These are phyloP conservation scores for Russula sp. DNA, from an alignment of 768 basidiomycete genomes.

Conservation along the genomic window DNA sequence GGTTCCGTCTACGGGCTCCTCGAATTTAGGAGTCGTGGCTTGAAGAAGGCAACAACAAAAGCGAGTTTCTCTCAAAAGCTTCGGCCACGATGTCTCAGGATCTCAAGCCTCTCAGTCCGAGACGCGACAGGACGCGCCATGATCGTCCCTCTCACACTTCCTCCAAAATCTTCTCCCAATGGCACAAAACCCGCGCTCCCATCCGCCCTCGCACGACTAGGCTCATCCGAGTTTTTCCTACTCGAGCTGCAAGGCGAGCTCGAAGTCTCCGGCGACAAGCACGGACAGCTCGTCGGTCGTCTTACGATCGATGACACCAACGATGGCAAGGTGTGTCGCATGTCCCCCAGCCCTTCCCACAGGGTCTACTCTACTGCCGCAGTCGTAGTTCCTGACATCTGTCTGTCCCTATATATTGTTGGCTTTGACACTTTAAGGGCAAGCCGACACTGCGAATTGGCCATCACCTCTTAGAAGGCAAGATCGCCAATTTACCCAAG, in stretches of 20 bases:
- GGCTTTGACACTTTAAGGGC: too few relatives aligned
- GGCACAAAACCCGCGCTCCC: conserved; percentile 43
- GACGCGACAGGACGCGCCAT: conserved; percentile 42
- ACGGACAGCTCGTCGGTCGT: conserved; percentile 73
- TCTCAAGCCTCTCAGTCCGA: too few relatives aligned
- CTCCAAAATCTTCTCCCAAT: conserved; percentile 37
- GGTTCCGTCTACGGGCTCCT: too few relatives aligned
- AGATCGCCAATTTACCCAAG: conserved; percentile 68
- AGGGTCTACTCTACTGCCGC: too few relatives aligned
- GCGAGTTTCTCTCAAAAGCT: too few relatives aligned
- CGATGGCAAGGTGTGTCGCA: conserved; percentile 41
- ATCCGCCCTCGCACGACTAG: conserved; percentile 63
- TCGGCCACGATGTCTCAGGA: too few relatives aligned
- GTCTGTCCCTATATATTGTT: too few relatives aligned
- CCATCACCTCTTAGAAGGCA: conserved; percentile 88
- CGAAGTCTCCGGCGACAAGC: conserved; percentile 64
- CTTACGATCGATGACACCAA: conserved; percentile 54
- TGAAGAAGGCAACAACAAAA: too few relatives aligned
- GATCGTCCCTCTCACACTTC: conserved; percentile 61
- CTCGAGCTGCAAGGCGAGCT: conserved; percentile 87
- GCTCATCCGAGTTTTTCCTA: conserved; percentile 74
- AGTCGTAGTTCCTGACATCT: too few relatives aligned
- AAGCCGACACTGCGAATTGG: conserved; percentile 80
- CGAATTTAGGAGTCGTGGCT: too few relatives aligned
- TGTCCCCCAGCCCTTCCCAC: too few relatives aligned